Evolutionary conservation across 208 protist genomes (phyloP).

Genomic region (Angomonas desouzai): DNA sequence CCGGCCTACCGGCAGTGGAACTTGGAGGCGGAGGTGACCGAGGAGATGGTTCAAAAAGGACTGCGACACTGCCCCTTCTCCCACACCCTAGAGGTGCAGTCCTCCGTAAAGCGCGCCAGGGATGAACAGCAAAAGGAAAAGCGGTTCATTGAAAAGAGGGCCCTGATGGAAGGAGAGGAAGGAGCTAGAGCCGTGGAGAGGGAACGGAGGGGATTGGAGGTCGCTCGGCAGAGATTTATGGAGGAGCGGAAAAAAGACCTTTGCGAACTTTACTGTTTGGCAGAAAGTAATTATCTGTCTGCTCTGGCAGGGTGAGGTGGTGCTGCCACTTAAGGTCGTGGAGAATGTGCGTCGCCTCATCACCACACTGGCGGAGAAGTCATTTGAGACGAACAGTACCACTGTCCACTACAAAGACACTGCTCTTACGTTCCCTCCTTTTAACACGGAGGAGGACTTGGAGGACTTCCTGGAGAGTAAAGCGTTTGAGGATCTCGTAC

Average conservation of each 20-base stretch:
- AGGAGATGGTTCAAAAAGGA: slow-evolving; percentile 40
- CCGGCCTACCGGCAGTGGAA: slow-evolving; percentile 71
- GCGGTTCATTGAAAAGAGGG: slow-evolving; percentile 12
- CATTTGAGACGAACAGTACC: slow-evolving; percentile 11
- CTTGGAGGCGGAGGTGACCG: slow-evolving; percentile 61
- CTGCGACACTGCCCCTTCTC: slow-evolving; percentile 47
- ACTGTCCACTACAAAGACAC: slow-evolving; percentile 8
- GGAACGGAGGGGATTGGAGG: neutral
- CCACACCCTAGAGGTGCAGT: slow-evolving; percentile 35
- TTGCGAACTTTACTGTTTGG: slow-evolving; percentile 41
- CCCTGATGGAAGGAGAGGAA: slow-evolving; percentile 13
- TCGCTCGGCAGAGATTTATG: slow-evolving; percentile 14
- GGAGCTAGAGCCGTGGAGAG: neutral
- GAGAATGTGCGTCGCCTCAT: slow-evolving; percentile 40
- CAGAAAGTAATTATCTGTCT: slow-evolving; percentile 65
- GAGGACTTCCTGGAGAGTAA: slow-evolving; percentile 32
- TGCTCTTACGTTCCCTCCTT: neutral
- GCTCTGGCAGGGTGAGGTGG: slow-evolving; percentile 56
- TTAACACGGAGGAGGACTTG: slow-evolving; percentile 24
- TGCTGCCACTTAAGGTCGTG: slow-evolving; percentile 36
- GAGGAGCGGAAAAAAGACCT: slow-evolving; percentile 46
- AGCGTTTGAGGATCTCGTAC: slow-evolving; percentile 30
- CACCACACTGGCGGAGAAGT: slow-evolving; percentile 19
- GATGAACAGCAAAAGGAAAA: slow-evolving; percentile 12
- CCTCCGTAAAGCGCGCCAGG: slow-evolving; percentile 29